Evolutionary conservation across 257 asterid genomes (phyloP), one percentile per base, ranked within the genome.

Genomic region (Osmanthus fragrans): DNA sequence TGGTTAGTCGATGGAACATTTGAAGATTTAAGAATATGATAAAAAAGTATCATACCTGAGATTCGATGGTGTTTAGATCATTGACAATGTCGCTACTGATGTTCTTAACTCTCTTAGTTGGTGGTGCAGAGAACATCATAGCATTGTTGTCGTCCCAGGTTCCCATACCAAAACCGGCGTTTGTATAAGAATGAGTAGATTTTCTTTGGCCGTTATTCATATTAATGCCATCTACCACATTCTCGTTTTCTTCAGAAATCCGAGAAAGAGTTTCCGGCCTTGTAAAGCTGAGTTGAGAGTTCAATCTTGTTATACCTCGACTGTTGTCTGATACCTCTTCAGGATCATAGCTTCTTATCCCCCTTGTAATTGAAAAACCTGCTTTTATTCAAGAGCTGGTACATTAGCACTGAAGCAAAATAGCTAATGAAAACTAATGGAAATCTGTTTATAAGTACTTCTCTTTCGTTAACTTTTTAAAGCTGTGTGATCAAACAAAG

Each of bases 231-330:
- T 64, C 72, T 8, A 10, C 84, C 29, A 72, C 74, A 56, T 76
- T 77, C 72, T 89, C 86, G 27, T 64, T 72, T 76, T 86, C 92
- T 84, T 91, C 95, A 18, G 89, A 77, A 70, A 92, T 89, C 0
- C 89, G 96, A 73, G 96, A 85, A 56, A 91, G 92, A 15, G 91
- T 10, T 82, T 90, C 88, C 34, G 82, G 88, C 40, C 91, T 79
- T 13, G 88, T 86, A 84, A 92, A 90, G 80, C 94, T 94, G 16
- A 85, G 88, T 84, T 89, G 96, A 32, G 97, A 87, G 85, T 92
- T 90, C 88, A 94, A 69, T 81, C 97, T 85, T 60, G 98, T 67
- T 73, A 90, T 45, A 5, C 83, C 81, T 6, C 70, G 70, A 8
- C 80, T 63, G 37, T 39, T 76, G 9, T 88, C 93, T 4, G 79